A percentile compares a stretch with the other conserved stretches of the same genome.
phyloP scores from a whole-genome alignment of 2,329 filamentous ascomycete genomes.

The Emergomyces orientalis region DNA sequence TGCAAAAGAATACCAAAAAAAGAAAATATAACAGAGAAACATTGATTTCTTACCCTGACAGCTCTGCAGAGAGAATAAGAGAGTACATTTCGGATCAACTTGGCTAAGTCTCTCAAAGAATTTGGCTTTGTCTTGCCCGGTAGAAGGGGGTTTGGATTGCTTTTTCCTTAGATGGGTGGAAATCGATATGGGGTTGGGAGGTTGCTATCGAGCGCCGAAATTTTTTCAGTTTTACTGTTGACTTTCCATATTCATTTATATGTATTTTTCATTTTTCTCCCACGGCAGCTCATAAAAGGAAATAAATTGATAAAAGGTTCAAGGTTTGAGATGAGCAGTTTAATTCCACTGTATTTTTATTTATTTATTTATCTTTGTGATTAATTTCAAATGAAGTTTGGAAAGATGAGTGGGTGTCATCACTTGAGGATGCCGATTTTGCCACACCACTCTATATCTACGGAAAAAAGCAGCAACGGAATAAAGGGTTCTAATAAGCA shows the following conservation, averaged over 20 bases:
- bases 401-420: too few relatives aligned
- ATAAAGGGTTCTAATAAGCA: too few relatives aligned
- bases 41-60: slow-evolving; percentile 6
- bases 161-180: neutral
- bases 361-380: neutral
- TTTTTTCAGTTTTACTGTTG: too few relatives aligned
- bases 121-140: neutral
- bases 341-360: neutral
- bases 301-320: neutral
- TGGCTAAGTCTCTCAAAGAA: neutral
- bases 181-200: too few relatives aligned
- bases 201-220: too few relatives aligned
- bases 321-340: neutral
- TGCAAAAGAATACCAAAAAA: neutral
- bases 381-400: neutral
- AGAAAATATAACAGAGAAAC: neutral
- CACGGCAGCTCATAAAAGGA: neutral
- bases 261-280: too few relatives aligned
- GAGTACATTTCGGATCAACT: slow-evolving; percentile 14
- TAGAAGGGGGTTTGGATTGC: neutral
- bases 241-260: too few relatives aligned
- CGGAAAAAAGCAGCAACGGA: too few relatives aligned
- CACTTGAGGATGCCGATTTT: too few relatives aligned
- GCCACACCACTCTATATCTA: too few relatives aligned
- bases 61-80: slow-evolving; percentile 17